phyloP scores from a whole-genome alignment of 805 yeast species.

The Zygosaccharomyces bailii region DNA sequence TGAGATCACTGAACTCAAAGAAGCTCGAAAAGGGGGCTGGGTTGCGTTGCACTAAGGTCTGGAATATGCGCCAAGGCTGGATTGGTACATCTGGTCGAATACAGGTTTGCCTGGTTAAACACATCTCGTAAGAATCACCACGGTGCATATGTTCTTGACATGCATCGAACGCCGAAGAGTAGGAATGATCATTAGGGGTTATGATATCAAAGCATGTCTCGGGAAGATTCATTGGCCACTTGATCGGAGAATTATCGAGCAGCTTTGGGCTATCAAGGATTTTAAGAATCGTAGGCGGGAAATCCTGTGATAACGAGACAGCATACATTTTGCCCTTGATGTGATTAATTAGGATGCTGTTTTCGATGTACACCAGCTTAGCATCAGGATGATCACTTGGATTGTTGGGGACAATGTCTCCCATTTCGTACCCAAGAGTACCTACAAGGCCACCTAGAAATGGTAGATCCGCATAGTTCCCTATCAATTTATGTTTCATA shows the following conservation, averaged over 20 bases:
- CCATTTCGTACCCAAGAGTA: slow-evolving; percentile 83
- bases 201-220: slow-evolving; percentile 32
- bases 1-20: slow-evolving; percentile 50
- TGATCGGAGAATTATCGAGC: slow-evolving; percentile 1
- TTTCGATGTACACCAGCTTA: slow-evolving; percentile 65
- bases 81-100: slow-evolving; percentile 44
- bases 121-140: slow-evolving; percentile 93
- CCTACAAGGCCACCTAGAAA: slow-evolving; percentile 94
- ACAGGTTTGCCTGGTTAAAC: slow-evolving; percentile 75
- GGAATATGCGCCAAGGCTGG: slow-evolving; percentile 75
- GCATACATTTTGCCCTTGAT: slow-evolving; percentile 44
- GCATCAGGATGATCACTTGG: slow-evolving; percentile 59
- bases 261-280: slow-evolving; percentile 8
- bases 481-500: slow-evolving; percentile 24
- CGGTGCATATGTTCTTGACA: slow-evolving; percentile 66
- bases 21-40: slow-evolving; percentile 93
- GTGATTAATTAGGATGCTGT: slow-evolving; percentile 57
- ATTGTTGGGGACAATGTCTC: slow-evolving; percentile 45
- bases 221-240: slow-evolving; percentile 23
- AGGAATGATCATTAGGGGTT: slow-evolving; percentile 52
- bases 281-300: slow-evolving; percentile 20
- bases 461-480: slow-evolving; percentile 47
- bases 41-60: slow-evolving; percentile 62
- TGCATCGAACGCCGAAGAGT: slow-evolving; percentile 50
- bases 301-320: slow-evolving; percentile 48